These are phyloP conservation scores for Carallia pectinifolia DNA, from an alignment of 345 rosid species.

Conservation along the genomic window DNA sequence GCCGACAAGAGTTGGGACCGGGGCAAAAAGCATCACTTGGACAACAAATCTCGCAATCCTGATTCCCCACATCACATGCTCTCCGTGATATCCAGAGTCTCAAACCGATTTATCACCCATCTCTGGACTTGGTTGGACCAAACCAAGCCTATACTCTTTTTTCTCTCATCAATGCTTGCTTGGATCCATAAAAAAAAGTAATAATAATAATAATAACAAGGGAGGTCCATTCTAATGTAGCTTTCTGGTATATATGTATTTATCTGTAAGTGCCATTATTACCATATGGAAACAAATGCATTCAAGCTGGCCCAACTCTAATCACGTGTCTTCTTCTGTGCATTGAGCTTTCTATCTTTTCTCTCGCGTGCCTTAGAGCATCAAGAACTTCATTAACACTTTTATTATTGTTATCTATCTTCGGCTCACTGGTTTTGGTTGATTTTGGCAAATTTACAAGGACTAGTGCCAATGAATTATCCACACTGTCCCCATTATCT, in stretches of 20 bases:
- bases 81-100: neutral
- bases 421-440: constrained; percentile 22
- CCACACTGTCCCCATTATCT: constrained; percentile 23
- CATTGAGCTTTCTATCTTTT: constrained; percentile 36
- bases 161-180: neutral
- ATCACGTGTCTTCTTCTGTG: constrained; percentile 37
- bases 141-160: neutral
- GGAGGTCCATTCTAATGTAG: neutral
- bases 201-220: too few relatives aligned
- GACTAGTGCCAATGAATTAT: constrained; percentile 45
- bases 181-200: neutral
- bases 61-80: constrained; percentile 26
- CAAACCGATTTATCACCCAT: neutral
- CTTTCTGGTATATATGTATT: neutral
- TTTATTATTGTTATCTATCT: constrained; percentile 12
- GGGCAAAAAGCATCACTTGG: neutral
- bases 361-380: constrained; percentile 41
- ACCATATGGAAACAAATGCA: constrained; percentile 12
- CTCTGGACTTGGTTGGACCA: neutral
- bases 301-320: constrained; percentile 36
- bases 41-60: neutral
- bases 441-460: constrained; percentile 23
- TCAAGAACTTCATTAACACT: constrained; percentile 52
- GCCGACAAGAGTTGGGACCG: constrained; percentile 17
- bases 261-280: constrained; percentile 5